A percentile compares a stretch with the other conserved stretches of the same genome.
phyloP scores from a whole-genome alignment of 179 eudicot species.

The Corrigiola litoralis region DNA sequence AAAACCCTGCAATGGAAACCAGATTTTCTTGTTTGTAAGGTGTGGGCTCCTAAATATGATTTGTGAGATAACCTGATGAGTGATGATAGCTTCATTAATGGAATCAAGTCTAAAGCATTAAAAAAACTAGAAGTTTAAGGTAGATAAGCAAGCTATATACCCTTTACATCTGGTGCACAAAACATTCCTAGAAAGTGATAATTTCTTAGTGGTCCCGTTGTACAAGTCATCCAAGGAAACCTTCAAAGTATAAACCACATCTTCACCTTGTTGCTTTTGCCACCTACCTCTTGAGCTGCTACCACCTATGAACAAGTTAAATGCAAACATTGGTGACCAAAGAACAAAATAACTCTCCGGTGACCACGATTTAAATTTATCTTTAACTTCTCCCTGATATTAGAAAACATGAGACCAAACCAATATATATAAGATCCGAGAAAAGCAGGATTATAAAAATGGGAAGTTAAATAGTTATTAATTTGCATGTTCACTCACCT shows the following conservation, averaged over 20 bases:
- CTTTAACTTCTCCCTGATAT: neutral
- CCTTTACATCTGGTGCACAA: slow-evolving; percentile 40
- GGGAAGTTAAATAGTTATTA: neutral
- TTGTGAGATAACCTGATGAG: no score
- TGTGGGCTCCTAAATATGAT: no score
- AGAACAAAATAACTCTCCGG: neutral
- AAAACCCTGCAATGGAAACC: no score
- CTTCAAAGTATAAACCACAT: slow-evolving; percentile 33
- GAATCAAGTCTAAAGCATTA: neutral
- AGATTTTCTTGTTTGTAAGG: no score
- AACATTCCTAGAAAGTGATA: slow-evolving; percentile 36
- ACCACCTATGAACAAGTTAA: slow-evolving; percentile 21
- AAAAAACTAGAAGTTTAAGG: neutral
- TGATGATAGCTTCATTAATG: neutral
- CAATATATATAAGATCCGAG: neutral
- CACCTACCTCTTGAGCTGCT: slow-evolving; percentile 33
- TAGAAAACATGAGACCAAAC: neutral
- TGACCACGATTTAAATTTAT: neutral
- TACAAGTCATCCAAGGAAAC: slow-evolving; percentile 46
- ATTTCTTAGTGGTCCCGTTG: slow-evolving; percentile 40
- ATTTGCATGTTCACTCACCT: slow-evolving; percentile 13
- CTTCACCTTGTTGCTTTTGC: slow-evolving; percentile 41
- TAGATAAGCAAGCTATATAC: slow-evolving; percentile 12
- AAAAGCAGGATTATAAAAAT: neutral
- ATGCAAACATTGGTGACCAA: neutral